These are phyloP conservation scores for Cytospora leucostoma DNA, from an alignment of 2,329 filamentous ascomycete genomes.

Conservation along the genomic window DNA sequence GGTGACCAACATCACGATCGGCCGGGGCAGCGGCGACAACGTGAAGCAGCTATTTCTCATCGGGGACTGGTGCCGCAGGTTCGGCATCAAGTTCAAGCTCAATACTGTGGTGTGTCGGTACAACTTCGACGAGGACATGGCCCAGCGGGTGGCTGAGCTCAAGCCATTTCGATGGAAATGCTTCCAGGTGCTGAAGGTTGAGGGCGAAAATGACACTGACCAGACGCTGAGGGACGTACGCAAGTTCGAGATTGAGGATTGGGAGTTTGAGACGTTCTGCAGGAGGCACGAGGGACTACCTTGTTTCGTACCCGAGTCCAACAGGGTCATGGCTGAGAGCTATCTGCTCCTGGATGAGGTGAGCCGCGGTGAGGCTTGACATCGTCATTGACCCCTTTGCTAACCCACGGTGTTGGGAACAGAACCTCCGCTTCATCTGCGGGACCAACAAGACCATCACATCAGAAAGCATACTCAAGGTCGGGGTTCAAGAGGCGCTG, in stretches of 20 bases:
- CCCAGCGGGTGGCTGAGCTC: conserved; percentile 40
- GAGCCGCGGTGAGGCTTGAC: neutral
- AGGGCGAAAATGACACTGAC: conserved; percentile 52
- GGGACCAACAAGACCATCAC: conserved; percentile 9
- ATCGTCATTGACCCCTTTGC: neutral
- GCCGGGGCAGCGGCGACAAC: conserved; percentile 51
- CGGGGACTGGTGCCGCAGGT: conserved; percentile 46
- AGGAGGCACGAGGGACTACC: conserved; percentile 42
- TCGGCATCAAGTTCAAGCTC: conserved; percentile 56
- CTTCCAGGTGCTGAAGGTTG: conserved; percentile 56
- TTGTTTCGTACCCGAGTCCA: conserved; percentile 51
- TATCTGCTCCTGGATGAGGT: conserved; percentile 55
- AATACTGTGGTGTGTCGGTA: conserved; percentile 55
- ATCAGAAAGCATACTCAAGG: conserved; percentile 5
- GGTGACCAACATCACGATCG: conserved; percentile 52
- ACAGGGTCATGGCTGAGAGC: conserved; percentile 51
- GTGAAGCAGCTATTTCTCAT: conserved; percentile 47
- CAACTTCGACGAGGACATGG: conserved; percentile 55
- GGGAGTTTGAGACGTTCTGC: conserved; percentile 50
- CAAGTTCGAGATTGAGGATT: conserved; percentile 48
- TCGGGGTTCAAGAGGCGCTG: conserved; percentile 32
- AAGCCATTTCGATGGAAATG: conserved; percentile 56
- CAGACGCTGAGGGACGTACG: conserved; percentile 44
- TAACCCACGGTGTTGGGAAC: no score
- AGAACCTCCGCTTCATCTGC: conserved; percentile 12